Percentiles rank a stretch among this genome's conserved stretches.
Evolutionary conservation across 176 grass and related monocot species (phyloP).

Genomic region (Avena sativa): DNA sequence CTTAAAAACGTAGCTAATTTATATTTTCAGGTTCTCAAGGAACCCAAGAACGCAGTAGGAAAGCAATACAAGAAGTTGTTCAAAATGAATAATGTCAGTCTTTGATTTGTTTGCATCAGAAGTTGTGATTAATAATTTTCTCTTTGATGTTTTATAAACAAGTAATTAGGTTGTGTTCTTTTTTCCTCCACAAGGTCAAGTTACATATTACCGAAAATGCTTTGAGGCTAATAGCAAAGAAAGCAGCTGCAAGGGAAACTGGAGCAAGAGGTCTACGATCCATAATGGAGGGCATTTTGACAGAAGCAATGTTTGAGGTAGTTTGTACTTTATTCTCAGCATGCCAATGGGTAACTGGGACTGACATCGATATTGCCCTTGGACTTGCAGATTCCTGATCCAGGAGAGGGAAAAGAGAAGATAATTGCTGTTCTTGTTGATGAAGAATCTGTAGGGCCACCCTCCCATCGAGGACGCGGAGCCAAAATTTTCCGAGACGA

Average conservation of each 20-base stretch:
- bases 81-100: slow-evolving; percentile 76
- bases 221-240: slow-evolving; percentile 59
- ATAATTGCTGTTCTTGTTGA: slow-evolving; percentile 75
- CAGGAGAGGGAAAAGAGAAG: slow-evolving; percentile 54
- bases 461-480: slow-evolving; percentile 40
- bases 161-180: not conserved
- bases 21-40: slow-evolving; percentile 58
- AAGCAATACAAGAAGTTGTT: slow-evolving; percentile 79
- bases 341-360: not conserved
- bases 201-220: slow-evolving; percentile 62
- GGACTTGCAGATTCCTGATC: slow-evolving; percentile 56
- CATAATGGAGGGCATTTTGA: slow-evolving; percentile 65
- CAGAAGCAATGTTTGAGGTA: slow-evolving; percentile 85
- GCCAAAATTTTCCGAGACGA: slow-evolving; percentile 66
- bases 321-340: not conserved
- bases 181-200: slow-evolving; percentile 53
- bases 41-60: slow-evolving; percentile 66
- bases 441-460: slow-evolving; percentile 60
- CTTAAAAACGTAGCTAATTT: not conserved
- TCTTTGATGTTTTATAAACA: slow-evolving; percentile 22
- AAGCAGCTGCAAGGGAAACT: slow-evolving; percentile 49
- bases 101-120: not conserved
- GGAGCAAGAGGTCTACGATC: slow-evolving; percentile 57
- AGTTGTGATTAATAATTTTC: not conserved
- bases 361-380: slow-evolving; percentile 23